Evolutionary conservation across 148 eudicot genomes (phyloP), one percentile per base, ranked within the genome.

Genomic region (Fagopyrum homotropicum): DNA sequence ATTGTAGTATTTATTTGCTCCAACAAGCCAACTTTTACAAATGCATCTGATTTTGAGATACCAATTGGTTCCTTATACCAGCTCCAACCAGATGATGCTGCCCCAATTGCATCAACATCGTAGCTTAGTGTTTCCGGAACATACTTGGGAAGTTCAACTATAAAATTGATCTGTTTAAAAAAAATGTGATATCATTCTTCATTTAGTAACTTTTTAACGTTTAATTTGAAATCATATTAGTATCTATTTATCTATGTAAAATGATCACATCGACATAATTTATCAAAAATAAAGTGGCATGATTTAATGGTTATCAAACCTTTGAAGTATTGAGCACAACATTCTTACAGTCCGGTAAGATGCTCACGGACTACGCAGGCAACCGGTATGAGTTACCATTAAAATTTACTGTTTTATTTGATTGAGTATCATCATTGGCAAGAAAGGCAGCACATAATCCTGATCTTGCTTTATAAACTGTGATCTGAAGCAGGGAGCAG

Each of bases 341-440:
- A 80, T 81, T 90, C 85, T 92, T 92, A 89, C 98, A 95, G 88
- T 95, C 98, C 56, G 97, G 98, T 80, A 95, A 89, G 83, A 95
- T 92, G 93, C 96, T 95, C 75, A 95, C 98, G 63, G 98, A 95
- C 98, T 97, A 95, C 52, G 96, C 89, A 72, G 98, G 98, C 80
- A 95, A 74, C 66, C 76, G 79, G 72, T 95, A 95, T 30, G 92
- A 87, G 49, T 89, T 90, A 52, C 98, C 97, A 69, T 88, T 89
- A 73, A 86, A 95, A 7, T 72, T 86, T 60, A 92, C 92, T 16
- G 85, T 89, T 78, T 91, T 93, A 78, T 86, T 92, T 11, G 88
- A 85, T 76, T 88, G 82, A 10, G 86, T 81, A 73, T 79, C 97
- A 30, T 72, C 35, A 76, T 95, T 95, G 74, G 98, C 97, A 55